Base-by-base conservation (phyloP, 331 rosid genomes). In the Acacia concinna region DNA sequence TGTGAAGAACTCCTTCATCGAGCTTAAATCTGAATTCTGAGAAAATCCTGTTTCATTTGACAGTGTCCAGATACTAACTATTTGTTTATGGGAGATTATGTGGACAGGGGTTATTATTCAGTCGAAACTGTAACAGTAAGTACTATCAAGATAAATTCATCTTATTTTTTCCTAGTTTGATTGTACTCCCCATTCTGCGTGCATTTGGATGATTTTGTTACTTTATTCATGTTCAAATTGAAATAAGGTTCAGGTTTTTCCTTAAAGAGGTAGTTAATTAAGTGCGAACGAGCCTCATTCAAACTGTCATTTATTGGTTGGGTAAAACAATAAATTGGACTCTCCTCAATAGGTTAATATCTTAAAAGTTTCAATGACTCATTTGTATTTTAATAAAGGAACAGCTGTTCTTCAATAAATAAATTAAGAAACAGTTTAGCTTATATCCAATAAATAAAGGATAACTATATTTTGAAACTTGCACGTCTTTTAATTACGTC, bases 1-100 rank as follows among this genome's bases (percentile, higher is more conserved):
- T 68, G 11, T 40, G 57, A 69, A 43, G 32, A 68, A 68, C 15
- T 11, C 10, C n/a, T 23, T n/a, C 17, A 40, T 5, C n/a, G 6
- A 40, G 73, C 71, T 51, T 65, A 56, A 56, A 47, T 66, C 71
- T 75, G 77, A 41, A 31, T 49, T 62, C 74, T 75, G 23, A 68
- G 8, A 41, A 46, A 49, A 46, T 7, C 82, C 30, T 66, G 76
- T 82, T 86, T 83, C 73, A 51, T 87, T 56, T 82, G 84, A 49
- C 97, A 96, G 99, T 96, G 99, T 86, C 99, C 98, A 38, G 99
- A 96, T 76, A 93, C 99, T 27, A 96, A 96, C 87, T 96, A 96
- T 87, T 86, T 93, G 84, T 96, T 96, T 83, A 96, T 96, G 99
- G 99, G 99, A 74, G 99, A 96, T 87, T 96, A 96, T 84, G 99